Evolutionary conservation across 352 stramenopile genomes (phyloP).

Genomic region (Pythium scleroteichum): DNA sequence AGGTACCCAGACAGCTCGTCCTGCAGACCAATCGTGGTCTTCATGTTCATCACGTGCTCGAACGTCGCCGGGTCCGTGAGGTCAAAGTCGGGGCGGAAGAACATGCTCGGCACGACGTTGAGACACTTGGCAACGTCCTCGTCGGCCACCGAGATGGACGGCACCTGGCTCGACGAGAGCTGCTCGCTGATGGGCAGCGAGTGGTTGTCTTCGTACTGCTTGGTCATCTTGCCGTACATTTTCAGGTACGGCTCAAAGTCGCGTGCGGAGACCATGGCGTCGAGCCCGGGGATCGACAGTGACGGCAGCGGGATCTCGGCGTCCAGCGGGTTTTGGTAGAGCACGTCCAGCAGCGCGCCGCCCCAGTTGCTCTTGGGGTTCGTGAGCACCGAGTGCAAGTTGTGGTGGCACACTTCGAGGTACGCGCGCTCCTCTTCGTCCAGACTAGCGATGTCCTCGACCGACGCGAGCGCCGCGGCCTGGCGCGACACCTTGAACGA

Average conservation of each 20-base stretch:
- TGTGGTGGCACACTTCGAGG: slow-evolving; percentile 72
- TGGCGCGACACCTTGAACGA: slow-evolving; percentile 2
- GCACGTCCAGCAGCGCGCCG: slow-evolving; percentile 64
- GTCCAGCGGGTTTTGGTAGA: slow-evolving; percentile 67
- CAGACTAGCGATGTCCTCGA: slow-evolving; percentile 37
- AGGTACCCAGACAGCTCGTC: slow-evolving; percentile 83
- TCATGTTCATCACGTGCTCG: slow-evolving; percentile 80
- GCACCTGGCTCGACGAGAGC: slow-evolving; percentile 82
- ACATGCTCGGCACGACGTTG: slow-evolving; percentile 72
- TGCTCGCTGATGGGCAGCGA: slow-evolving; percentile 75
- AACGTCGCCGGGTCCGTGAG: slow-evolving; percentile 76
- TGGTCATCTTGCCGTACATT: slow-evolving; percentile 62
- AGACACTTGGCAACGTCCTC: slow-evolving; percentile 85
- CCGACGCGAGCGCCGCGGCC: not conserved
- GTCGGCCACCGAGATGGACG: slow-evolving; percentile 75
- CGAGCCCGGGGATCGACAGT: slow-evolving; percentile 64
- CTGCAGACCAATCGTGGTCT: slow-evolving; percentile 51
- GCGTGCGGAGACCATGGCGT: slow-evolving; percentile 45
- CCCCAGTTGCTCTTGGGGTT: slow-evolving; percentile 82
- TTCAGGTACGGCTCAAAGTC: slow-evolving; percentile 83
- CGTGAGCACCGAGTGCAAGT: slow-evolving; percentile 83
- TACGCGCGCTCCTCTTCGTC: slow-evolving; percentile 70
- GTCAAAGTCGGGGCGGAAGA: slow-evolving; percentile 79
- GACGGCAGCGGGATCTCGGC: slow-evolving; percentile 57
- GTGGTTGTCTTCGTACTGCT: slow-evolving; percentile 79